phyloP scores from a whole-genome alignment of 2,329 filamentous ascomycete species.

The Epichloe festucae region DNA sequence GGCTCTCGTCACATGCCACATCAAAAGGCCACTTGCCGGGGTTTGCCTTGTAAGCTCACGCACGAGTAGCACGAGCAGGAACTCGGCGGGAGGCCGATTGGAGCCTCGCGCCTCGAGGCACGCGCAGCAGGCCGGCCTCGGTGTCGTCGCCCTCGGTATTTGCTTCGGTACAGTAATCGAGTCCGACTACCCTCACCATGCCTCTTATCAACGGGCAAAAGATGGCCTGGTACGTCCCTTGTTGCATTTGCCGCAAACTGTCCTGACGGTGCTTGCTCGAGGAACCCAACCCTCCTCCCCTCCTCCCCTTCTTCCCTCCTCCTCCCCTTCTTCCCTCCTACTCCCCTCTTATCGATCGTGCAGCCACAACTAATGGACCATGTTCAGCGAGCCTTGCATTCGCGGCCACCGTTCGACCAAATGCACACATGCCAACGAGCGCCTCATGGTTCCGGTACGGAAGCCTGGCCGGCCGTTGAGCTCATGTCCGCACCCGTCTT shows the following conservation, averaged over 20 bases:
- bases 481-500: conserved; percentile 52
- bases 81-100: not conserved
- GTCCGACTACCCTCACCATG: conserved; percentile 31
- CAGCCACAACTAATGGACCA: not conserved
- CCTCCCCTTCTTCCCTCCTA: not conserved
- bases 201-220: conserved; percentile 57
- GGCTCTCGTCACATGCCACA: not conserved
- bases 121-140: not conserved
- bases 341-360: not conserved
- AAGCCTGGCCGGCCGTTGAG: conserved; percentile 61
- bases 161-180: not conserved
- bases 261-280: not conserved
- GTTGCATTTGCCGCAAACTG: not conserved
- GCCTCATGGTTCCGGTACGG: conserved; percentile 56
- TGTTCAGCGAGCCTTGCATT: conserved; percentile 55
- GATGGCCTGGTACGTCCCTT: conserved; percentile 54
- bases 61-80: not conserved
- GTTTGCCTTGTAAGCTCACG: not conserved
- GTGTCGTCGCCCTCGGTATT: too few species aligned
- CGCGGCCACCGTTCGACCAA: conserved; percentile 65
- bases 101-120: not conserved
- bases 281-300: not conserved
- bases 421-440: conserved; percentile 55
- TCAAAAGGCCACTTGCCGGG: not conserved
- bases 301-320: not conserved